Percentiles rank a stretch among this genome's conserved stretches.
These are phyloP conservation scores for Rubia balearica DNA, from an alignment of 305 asterid genomes.

Conservation along the genomic window DNA sequence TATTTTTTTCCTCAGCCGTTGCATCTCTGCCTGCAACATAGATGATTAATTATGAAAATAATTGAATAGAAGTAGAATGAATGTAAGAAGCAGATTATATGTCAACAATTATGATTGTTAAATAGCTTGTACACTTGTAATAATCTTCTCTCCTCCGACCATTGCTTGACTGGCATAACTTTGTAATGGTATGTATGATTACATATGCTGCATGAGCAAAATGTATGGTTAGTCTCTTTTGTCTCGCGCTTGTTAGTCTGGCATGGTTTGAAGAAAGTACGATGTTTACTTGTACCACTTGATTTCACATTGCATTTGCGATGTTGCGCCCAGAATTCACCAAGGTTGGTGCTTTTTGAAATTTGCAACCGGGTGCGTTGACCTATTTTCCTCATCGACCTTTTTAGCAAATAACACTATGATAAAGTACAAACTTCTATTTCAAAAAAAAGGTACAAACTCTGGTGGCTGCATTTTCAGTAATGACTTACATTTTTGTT, in stretches of 20 bases:
- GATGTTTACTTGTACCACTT: slow-evolving; percentile 43
- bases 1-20: slow-evolving; percentile 64
- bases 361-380: slow-evolving; percentile 41
- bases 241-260: not conserved
- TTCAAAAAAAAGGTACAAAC: no score
- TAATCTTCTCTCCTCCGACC: slow-evolving; percentile 86
- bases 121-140: slow-evolving; percentile 27
- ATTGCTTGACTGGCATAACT: slow-evolving; percentile 94
- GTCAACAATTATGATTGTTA: not conserved
- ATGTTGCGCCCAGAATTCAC: slow-evolving; percentile 44
- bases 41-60: slow-evolving; percentile 13
- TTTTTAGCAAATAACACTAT: no score
- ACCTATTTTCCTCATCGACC: slow-evolving; percentile 28
- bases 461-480: slow-evolving; percentile 24
- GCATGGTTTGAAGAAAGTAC: not conserved
- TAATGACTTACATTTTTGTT: slow-evolving; percentile 23
- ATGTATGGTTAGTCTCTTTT: not conserved
- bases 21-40: slow-evolving; percentile 65
- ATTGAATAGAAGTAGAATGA: not conserved
- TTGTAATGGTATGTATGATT: slow-evolving; percentile 18
- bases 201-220: slow-evolving; percentile 34
- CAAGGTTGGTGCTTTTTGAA: slow-evolving; percentile 27
- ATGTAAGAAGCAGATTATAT: not conserved
- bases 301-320: slow-evolving; percentile 48
- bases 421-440: slow-evolving; percentile 29